Base-by-base conservation (phyloP, 2,329 filamentous ascomycete species). In the Fusarium sp. region DNA sequence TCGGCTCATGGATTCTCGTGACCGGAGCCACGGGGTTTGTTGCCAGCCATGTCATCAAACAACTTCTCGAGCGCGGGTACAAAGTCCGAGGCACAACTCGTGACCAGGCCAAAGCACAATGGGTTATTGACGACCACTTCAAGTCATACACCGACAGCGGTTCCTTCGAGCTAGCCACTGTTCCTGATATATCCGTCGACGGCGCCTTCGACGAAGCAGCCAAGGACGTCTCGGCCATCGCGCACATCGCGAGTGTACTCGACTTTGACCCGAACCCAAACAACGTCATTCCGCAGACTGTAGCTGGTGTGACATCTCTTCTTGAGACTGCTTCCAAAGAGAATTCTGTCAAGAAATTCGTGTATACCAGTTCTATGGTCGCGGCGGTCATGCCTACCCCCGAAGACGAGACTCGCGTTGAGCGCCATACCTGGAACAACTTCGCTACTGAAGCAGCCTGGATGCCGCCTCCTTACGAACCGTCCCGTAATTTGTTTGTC, bases 21-120 rank as follows among this genome's bases (percentile, higher is more conserved):
- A 82, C 79, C 0, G 80, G 80, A 7, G 76, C 72, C 2, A 82
- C 76, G 43, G 79, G 80, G 31, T 80, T 76, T 61, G 72, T 83
- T 21, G 79, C 70, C 23, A 75, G 75, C 7, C 77, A 82, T 38
- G 68, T 80, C 4, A 68, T 72, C 29, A 65, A 77, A n/a, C 67
- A 76, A 13, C 69, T 82, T 10, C 71, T 82, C 15, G 50, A 72
- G 2, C 67, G 70, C 4, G 79, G 79, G 13, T 81, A 76, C 61
- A 61, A 63, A 8, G 79, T 83, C 6, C 76, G 79, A 17, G 79
- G 79, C n/a, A 81, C 80, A 1, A 74, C 78, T 4, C 76, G 80
- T 10, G 64, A 73, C 41, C 29, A 61, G 4, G 42, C 66, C 0
- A 69, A 73, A 21, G 71, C 72, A 7, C 65, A 71, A 1, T 79